These are phyloP conservation scores for Baorangia bicolor DNA, from an alignment of 768 basidiomycete species.

Conservation along the genomic window DNA sequence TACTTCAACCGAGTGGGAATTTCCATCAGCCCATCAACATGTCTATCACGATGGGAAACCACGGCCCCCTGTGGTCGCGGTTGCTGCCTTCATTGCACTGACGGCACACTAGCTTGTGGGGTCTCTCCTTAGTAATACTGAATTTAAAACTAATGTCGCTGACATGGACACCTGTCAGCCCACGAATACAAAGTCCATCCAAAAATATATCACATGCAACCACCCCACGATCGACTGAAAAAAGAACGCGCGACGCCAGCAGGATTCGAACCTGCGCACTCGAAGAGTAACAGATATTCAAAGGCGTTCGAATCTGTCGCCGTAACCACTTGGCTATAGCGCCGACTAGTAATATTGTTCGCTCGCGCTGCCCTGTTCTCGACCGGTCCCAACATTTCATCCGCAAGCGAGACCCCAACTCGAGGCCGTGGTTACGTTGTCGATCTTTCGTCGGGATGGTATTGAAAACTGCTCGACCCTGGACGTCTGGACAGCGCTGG, in stretches of 20 bases:
- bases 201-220: not conserved
- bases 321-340: constrained; percentile 79
- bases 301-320: constrained; percentile 63
- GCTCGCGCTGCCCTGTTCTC: not conserved
- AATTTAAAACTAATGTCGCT: not conserved
- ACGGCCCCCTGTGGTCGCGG: not conserved
- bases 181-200: not conserved
- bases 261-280: constrained; percentile 71
- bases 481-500: too few species aligned
- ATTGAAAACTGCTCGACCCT: too few species aligned
- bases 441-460: too few species aligned
- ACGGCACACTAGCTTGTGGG: not conserved
- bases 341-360: constrained; percentile 19
- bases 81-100: not conserved
- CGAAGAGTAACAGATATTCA: constrained; percentile 58
- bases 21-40: too few species aligned
- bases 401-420: too few species aligned
- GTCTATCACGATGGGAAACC: not conserved
- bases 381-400: too few species aligned
- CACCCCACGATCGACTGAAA: not conserved
- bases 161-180: not conserved
- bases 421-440: too few species aligned
- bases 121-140: not conserved
- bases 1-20: constrained; percentile 8
- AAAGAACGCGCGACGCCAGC: constrained; percentile 50